Evolutionary conservation across 441 rosid species (phyloP).

Genomic region (Aquilaria agallochum): DNA sequence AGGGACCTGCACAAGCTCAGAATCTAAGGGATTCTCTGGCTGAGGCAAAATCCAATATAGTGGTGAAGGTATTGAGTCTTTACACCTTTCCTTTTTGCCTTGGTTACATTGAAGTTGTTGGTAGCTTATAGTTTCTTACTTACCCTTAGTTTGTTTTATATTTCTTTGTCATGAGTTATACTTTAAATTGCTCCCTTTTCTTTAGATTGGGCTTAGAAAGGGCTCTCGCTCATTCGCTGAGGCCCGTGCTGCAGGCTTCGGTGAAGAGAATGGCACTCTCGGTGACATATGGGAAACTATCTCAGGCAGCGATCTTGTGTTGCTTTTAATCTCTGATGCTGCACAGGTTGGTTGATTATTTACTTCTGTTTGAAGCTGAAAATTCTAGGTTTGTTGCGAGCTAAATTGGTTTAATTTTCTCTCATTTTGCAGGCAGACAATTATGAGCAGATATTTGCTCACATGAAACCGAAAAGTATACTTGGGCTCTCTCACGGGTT

Average conservation of each 20-base stretch:
- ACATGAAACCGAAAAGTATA: conserved; percentile 91
- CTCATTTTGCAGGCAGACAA: conserved; percentile 62
- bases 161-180: conserved; percentile 3
- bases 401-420: background rate
- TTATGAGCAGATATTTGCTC: conserved; percentile 72
- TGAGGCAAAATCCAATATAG: conserved; percentile 76
- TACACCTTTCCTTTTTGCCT: background rate
- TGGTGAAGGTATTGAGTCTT: conserved; percentile 52
- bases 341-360: conserved; percentile 57
- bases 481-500: conserved; percentile 94
- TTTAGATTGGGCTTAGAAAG: conserved; percentile 81
- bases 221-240: conserved; percentile 89
- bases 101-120: background rate
- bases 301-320: conserved; percentile 86
- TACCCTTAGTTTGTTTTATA: background rate
- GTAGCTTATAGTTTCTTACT: background rate
- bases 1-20: conserved; percentile 97
- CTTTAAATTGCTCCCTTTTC: background rate
- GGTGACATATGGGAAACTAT: conserved; percentile 93
- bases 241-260: conserved; percentile 86
- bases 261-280: conserved; percentile 79
- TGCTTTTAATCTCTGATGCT: conserved; percentile 86
- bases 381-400: background rate
- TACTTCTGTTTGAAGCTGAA: background rate
- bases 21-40: conserved; percentile 88